Conservation (phyloP, 2,329 filamentous ascomycete species). For the Coniochaeta prunicola region DNA sequence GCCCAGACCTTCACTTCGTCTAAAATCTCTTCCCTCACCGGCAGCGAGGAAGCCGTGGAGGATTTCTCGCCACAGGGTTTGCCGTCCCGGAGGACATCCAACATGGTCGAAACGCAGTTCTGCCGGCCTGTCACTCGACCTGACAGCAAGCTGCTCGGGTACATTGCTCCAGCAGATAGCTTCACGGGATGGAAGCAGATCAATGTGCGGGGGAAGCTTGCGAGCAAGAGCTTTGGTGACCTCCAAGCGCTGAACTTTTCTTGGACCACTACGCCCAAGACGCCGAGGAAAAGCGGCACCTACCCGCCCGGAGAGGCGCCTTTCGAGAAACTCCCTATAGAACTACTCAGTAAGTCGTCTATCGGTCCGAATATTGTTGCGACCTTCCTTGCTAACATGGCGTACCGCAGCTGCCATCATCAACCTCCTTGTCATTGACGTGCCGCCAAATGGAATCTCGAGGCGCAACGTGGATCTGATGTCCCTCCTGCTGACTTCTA, state of each 20-base stretch:
- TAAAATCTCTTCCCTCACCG: conserved; percentile 52
- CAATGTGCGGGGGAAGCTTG: conserved; percentile 48
- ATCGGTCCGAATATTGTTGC: conserved; percentile 1
- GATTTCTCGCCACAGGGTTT: conserved; percentile 25
- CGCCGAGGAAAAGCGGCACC: conserved; percentile 9
- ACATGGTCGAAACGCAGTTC: conserved; percentile 33
- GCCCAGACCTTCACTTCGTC: conserved; percentile 57
- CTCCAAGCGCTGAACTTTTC: conserved; percentile 47
- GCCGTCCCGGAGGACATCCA: background rate
- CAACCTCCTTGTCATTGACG: conserved; percentile 64
- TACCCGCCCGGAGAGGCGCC: conserved; percentile 40
- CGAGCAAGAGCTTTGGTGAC: conserved; percentile 56
- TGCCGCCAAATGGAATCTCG: conserved; percentile 66
- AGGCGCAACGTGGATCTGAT: conserved; percentile 73
- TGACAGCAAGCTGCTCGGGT: conserved; percentile 48
- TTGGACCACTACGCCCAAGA: conserved; percentile 37
- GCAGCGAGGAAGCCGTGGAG: conserved; percentile 41
- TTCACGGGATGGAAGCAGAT: conserved; percentile 59
- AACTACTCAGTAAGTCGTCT: conserved; percentile 58
- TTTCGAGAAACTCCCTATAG: conserved; percentile 61
- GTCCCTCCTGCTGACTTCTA: conserved; percentile 69
- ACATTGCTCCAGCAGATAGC: conserved; percentile 49
- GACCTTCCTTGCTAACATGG: conserved; percentile 1
- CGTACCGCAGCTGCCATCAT: conserved; percentile 58
- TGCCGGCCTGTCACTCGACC: conserved; percentile 47